phyloP scores from a whole-genome alignment of 78 protist genomes.

The Pigoraptor vietnamica region DNA sequence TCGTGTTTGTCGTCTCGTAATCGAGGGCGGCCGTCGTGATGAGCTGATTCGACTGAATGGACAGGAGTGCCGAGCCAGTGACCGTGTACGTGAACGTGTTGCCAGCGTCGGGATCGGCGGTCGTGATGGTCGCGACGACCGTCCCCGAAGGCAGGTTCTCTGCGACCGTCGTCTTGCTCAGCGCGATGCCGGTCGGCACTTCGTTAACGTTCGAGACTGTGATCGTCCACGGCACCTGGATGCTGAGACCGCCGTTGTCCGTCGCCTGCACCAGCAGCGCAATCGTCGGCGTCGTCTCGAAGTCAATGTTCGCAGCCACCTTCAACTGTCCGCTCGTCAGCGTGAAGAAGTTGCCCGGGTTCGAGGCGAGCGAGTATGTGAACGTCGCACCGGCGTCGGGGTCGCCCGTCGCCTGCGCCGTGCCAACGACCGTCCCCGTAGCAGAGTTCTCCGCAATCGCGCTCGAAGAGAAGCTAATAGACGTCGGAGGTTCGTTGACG shows the following conservation, averaged over 20 bases:
- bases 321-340: neutral
- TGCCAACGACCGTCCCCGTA: neutral
- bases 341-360: neutral
- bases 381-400: neutral
- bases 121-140: neutral
- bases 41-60: too few relatives aligned
- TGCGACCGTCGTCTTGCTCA: neutral
- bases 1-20: too few relatives aligned
- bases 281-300: neutral
- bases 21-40: too few relatives aligned
- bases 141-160: neutral
- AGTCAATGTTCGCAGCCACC: neutral
- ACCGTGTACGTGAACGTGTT: neutral
- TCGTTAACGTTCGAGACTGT: neutral
- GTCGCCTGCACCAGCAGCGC: neutral
- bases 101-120: neutral
- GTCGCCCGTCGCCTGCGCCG: neutral
- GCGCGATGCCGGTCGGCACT: neutral
- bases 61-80: too few relatives aligned
- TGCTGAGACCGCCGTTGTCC: neutral
- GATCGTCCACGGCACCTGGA: neutral
- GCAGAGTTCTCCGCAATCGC: neutral
- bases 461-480: neutral
- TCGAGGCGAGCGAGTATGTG: neutral
- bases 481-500: neutral